phyloP scores from a whole-genome alignment of 306 rosid species.

The Sechiopsis laciniata region DNA sequence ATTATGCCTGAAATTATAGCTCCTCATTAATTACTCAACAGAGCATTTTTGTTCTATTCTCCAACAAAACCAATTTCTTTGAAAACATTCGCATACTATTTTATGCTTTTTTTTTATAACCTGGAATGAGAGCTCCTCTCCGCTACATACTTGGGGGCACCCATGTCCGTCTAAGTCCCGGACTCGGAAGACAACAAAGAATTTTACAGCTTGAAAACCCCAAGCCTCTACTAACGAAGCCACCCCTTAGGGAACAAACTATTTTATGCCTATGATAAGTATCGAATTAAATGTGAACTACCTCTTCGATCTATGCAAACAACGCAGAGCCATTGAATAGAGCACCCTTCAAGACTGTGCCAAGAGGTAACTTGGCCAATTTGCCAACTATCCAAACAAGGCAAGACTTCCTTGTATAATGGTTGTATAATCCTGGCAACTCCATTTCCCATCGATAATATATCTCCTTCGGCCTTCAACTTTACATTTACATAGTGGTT shows the following conservation, averaged over 20 bases:
- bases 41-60: neutral
- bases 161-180: too few relatives aligned
- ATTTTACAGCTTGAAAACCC: too few relatives aligned
- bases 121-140: too few relatives aligned
- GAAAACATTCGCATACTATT: neutral
- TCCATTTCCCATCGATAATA: slow-evolving; percentile 53
- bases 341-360: slow-evolving; percentile 84
- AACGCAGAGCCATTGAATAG: slow-evolving; percentile 77
- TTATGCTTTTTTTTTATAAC: too few relatives aligned
- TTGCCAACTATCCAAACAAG: slow-evolving; percentile 89
- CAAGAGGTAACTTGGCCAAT: slow-evolving; percentile 75
- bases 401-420: slow-evolving; percentile 72
- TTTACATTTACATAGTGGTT: slow-evolving; percentile 55
- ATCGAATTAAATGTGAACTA: slow-evolving; percentile 20
- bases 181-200: too few relatives aligned
- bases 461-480: slow-evolving; percentile 56
- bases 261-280: neutral
- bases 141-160: too few relatives aligned
- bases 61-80: neutral
- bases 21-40: neutral
- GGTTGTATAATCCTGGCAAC: slow-evolving; percentile 62
- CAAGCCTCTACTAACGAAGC: too few relatives aligned
- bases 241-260: neutral
- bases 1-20: slow-evolving; percentile 70
- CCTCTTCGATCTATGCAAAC: slow-evolving; percentile 90